Conservation (phyloP, 192 early-diverging fungal genomes). For the Linnemannia hyalina region DNA sequence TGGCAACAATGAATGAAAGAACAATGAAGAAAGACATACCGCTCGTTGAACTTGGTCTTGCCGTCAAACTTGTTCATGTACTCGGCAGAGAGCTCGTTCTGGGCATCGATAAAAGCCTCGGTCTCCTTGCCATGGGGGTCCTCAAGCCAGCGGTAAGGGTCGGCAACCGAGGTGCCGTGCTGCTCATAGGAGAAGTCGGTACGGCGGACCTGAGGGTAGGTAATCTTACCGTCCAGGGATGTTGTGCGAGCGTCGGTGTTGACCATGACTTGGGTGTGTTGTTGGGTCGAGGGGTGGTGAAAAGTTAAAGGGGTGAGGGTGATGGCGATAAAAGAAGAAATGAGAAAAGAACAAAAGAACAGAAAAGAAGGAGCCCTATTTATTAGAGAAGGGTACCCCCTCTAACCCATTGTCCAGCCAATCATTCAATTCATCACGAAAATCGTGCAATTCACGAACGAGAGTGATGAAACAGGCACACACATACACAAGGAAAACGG, state of each 20-base stretch:
- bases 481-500: not conserved
- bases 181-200: conserved; percentile 58
- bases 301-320: not conserved
- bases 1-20: not conserved
- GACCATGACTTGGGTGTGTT: conserved; percentile 21
- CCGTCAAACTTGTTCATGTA: conserved; percentile 60
- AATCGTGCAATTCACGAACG: not conserved
- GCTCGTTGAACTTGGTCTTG: conserved; percentile 47
- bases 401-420: not conserved
- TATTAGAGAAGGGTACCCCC: not conserved
- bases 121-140: conserved; percentile 74
- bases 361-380: not conserved
- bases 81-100: conserved; percentile 64
- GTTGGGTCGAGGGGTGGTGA: not conserved
- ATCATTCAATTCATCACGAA: not conserved
- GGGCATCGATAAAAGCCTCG: conserved; percentile 72
- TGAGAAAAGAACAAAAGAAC: not conserved
- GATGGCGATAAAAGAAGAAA: not conserved
- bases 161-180: conserved; percentile 58
- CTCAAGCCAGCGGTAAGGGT: conserved; percentile 79
- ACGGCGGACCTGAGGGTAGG: conserved; percentile 65
- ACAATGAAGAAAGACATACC: conserved; percentile 19
- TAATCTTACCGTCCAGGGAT: conserved; percentile 32
- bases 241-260: conserved; percentile 11
- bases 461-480: not conserved